Conservation (phyloP, 495 filamentous ascomycete genomes). For the Neurospora terricola region DNA sequence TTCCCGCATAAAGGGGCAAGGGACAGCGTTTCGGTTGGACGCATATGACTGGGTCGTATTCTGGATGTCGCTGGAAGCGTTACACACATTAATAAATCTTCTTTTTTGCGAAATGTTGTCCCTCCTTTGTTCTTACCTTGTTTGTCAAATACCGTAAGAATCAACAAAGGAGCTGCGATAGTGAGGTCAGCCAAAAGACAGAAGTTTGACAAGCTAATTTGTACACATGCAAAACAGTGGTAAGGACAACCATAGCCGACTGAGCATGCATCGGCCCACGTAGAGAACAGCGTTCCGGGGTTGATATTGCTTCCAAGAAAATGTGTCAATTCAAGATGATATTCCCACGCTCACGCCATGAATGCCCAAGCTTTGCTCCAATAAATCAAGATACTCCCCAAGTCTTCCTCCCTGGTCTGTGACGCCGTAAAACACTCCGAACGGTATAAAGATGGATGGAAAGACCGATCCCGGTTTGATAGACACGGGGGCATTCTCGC, state of each 20-base stretch:
- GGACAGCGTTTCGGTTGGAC: not conserved
- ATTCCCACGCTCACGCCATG: not conserved
- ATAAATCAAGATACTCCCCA: not conserved
- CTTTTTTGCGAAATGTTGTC: not conserved
- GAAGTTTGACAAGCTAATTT: not conserved
- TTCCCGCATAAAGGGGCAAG: constrained; percentile 9
- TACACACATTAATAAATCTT: not conserved
- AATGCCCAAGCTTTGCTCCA: not conserved
- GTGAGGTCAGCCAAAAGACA: not conserved
- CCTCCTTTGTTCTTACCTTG: not conserved
- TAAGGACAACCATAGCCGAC: not conserved
- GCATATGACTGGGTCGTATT: constrained; percentile 50
- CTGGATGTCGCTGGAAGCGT: not conserved
- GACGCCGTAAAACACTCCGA: not conserved
- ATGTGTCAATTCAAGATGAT: not conserved
- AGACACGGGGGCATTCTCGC: not conserved
- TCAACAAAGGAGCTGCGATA: not conserved
- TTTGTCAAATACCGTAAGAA: not conserved
- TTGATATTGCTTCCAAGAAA: not conserved
- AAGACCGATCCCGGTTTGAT: not conserved
- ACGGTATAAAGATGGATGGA: not conserved
- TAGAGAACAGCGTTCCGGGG: not conserved
- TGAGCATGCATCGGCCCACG: not conserved
- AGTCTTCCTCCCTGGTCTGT: not conserved
- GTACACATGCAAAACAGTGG: not conserved